Conservation (phyloP, 805 yeast genomes). For the Candida quercuum region DNA sequence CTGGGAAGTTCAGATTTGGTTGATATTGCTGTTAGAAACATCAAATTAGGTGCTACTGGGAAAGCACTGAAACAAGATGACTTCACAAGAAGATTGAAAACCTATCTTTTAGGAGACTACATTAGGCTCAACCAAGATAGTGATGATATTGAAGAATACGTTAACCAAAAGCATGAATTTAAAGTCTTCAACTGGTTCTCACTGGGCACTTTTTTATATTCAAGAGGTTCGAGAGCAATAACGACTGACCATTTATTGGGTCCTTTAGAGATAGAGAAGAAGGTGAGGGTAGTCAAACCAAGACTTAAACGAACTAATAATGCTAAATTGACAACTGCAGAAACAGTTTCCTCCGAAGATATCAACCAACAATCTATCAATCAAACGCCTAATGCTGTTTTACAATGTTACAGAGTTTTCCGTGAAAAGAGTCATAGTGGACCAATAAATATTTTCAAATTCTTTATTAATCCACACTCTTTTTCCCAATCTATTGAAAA, state of each 20-base stretch:
- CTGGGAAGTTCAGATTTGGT: constrained; percentile 56
- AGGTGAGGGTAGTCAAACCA: constrained; percentile 28
- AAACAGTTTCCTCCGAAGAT: constrained; percentile 45
- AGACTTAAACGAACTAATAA: constrained; percentile 40
- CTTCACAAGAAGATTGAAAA: constrained; percentile 34
- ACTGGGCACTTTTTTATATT: constrained; percentile 47
- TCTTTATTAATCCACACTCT: constrained; percentile 70
- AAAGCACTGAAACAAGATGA: constrained; percentile 44
- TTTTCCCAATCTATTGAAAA: constrained; percentile 81
- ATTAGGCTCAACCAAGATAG: constrained; percentile 17
- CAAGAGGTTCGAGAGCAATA: constrained; percentile 40
- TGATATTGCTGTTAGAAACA: constrained; percentile 55
- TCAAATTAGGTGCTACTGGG: constrained; percentile 53
- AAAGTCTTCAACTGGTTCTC: constrained; percentile 52
- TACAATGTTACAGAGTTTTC: constrained; percentile 42
- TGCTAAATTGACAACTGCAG: constrained; percentile 45
- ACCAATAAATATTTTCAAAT: constrained; percentile 54
- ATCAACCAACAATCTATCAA: constrained; percentile 44
- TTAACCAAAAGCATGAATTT: constrained; percentile 29
- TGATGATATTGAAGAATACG: constrained; percentile 20
- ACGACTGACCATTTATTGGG: constrained; percentile 64
- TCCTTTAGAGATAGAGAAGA: constrained; percentile 59
- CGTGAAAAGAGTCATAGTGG: constrained; percentile 26
- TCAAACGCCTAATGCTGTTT: constrained; percentile 63
- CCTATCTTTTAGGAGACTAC: constrained; percentile 31